Evolutionary conservation across 192 early-diverging fungal genomes (phyloP), one percentile per base, ranked within the genome.

Genomic region (Entomortierella chlamydospora): DNA sequence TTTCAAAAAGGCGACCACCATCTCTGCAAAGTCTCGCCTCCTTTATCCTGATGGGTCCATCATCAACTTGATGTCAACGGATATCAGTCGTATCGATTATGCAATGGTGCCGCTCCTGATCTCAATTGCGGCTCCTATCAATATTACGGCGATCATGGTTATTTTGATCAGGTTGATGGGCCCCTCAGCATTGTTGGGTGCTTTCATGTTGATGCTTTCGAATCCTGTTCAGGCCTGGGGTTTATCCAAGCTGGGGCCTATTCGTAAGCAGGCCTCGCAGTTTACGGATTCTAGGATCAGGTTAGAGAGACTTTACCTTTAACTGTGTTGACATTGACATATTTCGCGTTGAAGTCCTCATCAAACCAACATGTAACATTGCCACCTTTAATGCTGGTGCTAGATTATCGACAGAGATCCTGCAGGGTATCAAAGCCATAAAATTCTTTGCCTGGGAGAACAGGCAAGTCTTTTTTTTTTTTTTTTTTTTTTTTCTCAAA

Each of bases 391-490:
- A n/a, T n/a, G n/a, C n/a, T n/a, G n/a, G n/a, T n/a, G n/a, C n/a
- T 23, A 29, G 45, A 17, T 15, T 47, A 12, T 20, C 45, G 4
- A 47, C 5, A 11, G 87, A 91, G 71, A 64, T 91, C 28, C 54
- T 88, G 6, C 71, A 82, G 15, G 82, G 88, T 26, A 88, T 91
- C 30, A 85, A 87, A 18, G 82, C 85, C 17, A 87, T 93, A 71
- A 93, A 92, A 73, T 88, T 88, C 50, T 91, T 90, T 63, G 86
- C 82, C 17, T 92, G 76, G 76, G 76, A 79, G 25, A 26, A 61
- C 6, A 28, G 28, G 70, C 61, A 72, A 50, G 70, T 70, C 7
- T 45, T 10, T 23, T 67, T 18, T 28, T 28, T 54, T 23, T 54
- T 13, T 25, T 28, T 54, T 70, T 13, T 45, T 10, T 23, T 67